Percentiles rank a stretch among this genome's conserved stretches.
These are phyloP conservation scores for Pontederia paniculata DNA, from an alignment of 176 grass and related monocot species.

Conservation along the genomic window DNA sequence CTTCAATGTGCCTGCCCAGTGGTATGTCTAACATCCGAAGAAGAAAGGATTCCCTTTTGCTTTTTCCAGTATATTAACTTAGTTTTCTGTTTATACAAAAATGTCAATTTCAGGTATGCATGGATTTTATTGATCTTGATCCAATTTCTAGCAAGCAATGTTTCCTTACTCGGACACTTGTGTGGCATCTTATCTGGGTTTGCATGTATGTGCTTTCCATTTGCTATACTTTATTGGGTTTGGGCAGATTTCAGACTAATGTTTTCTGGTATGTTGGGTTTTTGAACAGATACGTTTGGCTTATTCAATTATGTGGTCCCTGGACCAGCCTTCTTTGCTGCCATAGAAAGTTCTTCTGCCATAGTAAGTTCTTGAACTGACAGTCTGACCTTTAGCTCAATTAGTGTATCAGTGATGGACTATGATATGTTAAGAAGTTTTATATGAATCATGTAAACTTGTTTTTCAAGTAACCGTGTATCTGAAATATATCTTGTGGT, in stretches of 20 bases:
- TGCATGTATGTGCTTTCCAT: slow-evolving; percentile 70
- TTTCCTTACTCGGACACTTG: slow-evolving; percentile 85
- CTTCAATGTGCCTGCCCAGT: slow-evolving; percentile 94
- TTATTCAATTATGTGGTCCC: slow-evolving; percentile 80
- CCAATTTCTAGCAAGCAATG: slow-evolving; percentile 84
- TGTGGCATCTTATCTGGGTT: slow-evolving; percentile 95
- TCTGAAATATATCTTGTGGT: no score
- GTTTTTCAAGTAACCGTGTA: background rate
- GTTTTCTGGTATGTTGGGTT: slow-evolving; percentile 20
- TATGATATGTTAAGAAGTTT: background rate
- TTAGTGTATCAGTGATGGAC: no score
- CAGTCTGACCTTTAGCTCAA: background rate
- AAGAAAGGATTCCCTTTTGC: slow-evolving; percentile 13
- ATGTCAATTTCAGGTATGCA: slow-evolving; percentile 52
- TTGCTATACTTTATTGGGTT: slow-evolving; percentile 21
- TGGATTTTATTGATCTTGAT: slow-evolving; percentile 93
- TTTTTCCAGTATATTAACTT: slow-evolving; percentile 17
- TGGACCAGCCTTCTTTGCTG: slow-evolving; percentile 74
- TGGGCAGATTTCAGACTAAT: background rate
- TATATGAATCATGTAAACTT: background rate
- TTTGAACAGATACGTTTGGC: slow-evolving; percentile 57
- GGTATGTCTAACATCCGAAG: slow-evolving; percentile 33
- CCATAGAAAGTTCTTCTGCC: slow-evolving; percentile 60
- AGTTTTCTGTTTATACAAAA: slow-evolving; percentile 10
- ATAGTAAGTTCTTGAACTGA: slow-evolving; percentile 50